Evolutionary conservation across 2,329 filamentous ascomycete species (phyloP).

Genomic region (Colletotrichum gigasporum): DNA sequence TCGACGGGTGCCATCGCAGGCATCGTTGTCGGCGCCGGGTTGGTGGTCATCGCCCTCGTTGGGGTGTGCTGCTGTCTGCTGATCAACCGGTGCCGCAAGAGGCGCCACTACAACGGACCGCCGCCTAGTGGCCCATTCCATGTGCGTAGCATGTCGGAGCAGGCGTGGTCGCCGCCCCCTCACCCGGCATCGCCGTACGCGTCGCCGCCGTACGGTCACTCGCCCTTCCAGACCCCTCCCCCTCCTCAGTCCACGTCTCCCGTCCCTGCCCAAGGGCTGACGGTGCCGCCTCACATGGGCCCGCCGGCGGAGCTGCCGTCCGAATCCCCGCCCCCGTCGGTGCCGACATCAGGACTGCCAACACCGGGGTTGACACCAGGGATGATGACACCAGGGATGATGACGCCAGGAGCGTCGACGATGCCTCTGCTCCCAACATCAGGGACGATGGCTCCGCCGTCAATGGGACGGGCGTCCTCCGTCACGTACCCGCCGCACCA

Average conservation of each 20-base stretch:
- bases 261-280: conserved; percentile 13
- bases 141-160: conserved; percentile 27
- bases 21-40: conserved; percentile 48
- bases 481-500: conserved; percentile 21
- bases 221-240: conserved; percentile 7
- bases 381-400: background rate
- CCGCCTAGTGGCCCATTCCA: conserved; percentile 16
- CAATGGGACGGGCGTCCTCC: conserved; percentile 1
- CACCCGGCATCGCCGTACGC: conserved; percentile 19
- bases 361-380: too few species aligned
- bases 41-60: conserved; percentile 38
- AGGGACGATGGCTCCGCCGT: background rate
- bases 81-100: conserved; percentile 40
- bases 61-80: conserved; percentile 38
- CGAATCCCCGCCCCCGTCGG: background rate
- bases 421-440: background rate
- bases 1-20: conserved; percentile 54
- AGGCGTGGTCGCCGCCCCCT: conserved; percentile 29
- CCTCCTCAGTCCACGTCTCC: conserved; percentile 33
- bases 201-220: conserved; percentile 13
- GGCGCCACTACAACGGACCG: background rate
- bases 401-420: background rate
- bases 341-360: background rate
- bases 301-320: conserved; percentile 41
- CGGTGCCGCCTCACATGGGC: conserved; percentile 30